A percentile compares a stretch with the other conserved stretches of the same genome.
phyloP scores from a whole-genome alignment of 177 flowering plant species.

The Vitis hybrid region DNA sequence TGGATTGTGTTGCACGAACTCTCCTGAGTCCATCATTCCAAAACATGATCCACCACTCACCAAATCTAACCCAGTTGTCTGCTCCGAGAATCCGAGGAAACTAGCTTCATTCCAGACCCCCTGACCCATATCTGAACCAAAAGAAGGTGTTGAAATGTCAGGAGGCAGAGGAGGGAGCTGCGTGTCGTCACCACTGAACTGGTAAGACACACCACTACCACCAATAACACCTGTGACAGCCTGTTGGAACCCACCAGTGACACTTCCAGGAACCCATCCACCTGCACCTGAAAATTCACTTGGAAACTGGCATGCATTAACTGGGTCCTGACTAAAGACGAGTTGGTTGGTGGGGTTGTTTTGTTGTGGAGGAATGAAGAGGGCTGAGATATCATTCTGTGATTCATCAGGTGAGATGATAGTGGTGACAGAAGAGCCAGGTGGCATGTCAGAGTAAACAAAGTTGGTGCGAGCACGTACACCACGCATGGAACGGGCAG shows the following conservation, averaged over 20 bases:
- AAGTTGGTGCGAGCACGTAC: constrained; percentile 37
- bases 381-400: constrained; percentile 11
- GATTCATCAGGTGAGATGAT: constrained; percentile 33
- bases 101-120: constrained; percentile 15
- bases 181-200: background rate
- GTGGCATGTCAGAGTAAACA: constrained; percentile 34
- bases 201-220: background rate
- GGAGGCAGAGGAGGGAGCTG: constrained; percentile 34
- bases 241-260: constrained; percentile 5
- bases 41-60: constrained; percentile 8
- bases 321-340: constrained; percentile 9
- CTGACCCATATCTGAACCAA: constrained; percentile 5
- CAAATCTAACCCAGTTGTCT: background rate
- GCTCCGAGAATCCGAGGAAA: constrained; percentile 2
- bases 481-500: constrained; percentile 41
- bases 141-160: constrained; percentile 11
- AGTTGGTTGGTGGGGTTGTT: background rate
- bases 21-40: constrained; percentile 27
- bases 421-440: constrained; percentile 32
- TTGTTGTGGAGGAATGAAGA: constrained; percentile 8
- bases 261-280: constrained; percentile 5
- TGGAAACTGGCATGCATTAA: background rate
- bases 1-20: constrained; percentile 24
- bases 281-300: background rate
- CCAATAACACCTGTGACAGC: constrained; percentile 6